phyloP scores from a whole-genome alignment of 2,329 filamentous ascomycete genomes.

The Aureobasidium sp. region DNA sequence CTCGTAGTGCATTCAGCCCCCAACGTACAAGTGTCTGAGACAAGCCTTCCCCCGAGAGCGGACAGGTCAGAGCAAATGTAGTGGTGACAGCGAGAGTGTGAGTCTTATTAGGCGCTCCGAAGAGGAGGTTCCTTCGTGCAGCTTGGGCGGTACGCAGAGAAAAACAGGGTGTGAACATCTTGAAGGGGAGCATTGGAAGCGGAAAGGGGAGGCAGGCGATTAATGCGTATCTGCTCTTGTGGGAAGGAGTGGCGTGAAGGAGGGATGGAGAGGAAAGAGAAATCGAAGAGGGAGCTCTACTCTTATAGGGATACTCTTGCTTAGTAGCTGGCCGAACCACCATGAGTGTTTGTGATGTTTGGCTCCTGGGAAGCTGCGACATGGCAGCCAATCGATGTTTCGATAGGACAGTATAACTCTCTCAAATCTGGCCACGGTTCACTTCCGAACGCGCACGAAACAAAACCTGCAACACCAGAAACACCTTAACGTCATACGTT shows the following conservation, averaged over 20 bases:
- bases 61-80: neutral
- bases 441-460: neutral
- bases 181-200: neutral
- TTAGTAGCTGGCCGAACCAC: neutral
- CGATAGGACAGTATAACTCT: neutral
- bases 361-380: neutral
- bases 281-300: neutral
- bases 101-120: neutral
- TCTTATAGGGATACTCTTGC: neutral
- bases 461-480: neutral
- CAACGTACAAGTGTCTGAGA: neutral
- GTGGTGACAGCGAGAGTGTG: neutral
- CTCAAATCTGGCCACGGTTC: neutral
- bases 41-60: neutral
- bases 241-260: neutral
- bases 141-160: neutral
- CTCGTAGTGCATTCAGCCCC: neutral
- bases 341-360: neutral
- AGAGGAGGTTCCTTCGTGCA: neutral
- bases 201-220: neutral
- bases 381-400: neutral
- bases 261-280: neutral
- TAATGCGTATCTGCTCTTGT: neutral
- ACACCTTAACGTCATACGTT: neutral
- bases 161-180: neutral